These are phyloP conservation scores for Eucalyptus victrix DNA, from an alignment of 345 rosid species.

Conservation along the genomic window DNA sequence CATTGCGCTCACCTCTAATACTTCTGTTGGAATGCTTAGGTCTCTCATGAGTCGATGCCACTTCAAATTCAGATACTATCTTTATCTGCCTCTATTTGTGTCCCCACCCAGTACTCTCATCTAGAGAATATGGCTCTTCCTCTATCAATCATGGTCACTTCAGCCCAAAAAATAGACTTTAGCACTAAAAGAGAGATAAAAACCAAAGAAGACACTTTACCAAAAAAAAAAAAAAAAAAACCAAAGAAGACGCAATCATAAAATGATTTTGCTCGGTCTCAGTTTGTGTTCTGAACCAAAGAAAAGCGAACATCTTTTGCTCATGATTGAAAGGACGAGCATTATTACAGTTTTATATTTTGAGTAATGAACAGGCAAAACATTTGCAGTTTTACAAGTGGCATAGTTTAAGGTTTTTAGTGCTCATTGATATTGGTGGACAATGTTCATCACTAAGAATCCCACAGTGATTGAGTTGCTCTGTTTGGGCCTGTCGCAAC, in stretches of 20 bases:
- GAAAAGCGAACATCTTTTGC: neutral
- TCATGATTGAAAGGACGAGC: neutral
- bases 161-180: neutral
- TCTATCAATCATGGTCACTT: neutral
- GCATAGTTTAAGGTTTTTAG: neutral
- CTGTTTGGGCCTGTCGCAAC: neutral
- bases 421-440: neutral
- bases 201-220: neutral
- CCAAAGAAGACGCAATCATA: neutral
- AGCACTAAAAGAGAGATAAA: neutral
- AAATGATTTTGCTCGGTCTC: neutral
- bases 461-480: neutral
- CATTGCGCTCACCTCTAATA: slow-evolving; percentile 23
- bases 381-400: neutral
- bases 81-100: neutral
- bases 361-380: neutral
- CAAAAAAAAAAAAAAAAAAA: too few species aligned
- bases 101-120: neutral
- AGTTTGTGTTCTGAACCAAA: neutral
- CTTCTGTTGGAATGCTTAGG: neutral
- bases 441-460: neutral
- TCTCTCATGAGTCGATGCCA: neutral
- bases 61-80: neutral
- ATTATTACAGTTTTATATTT: neutral
- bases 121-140: neutral